Evolutionary conservation across 257 asterid species (phyloP).

Genomic region (Misopates orontium): DNA sequence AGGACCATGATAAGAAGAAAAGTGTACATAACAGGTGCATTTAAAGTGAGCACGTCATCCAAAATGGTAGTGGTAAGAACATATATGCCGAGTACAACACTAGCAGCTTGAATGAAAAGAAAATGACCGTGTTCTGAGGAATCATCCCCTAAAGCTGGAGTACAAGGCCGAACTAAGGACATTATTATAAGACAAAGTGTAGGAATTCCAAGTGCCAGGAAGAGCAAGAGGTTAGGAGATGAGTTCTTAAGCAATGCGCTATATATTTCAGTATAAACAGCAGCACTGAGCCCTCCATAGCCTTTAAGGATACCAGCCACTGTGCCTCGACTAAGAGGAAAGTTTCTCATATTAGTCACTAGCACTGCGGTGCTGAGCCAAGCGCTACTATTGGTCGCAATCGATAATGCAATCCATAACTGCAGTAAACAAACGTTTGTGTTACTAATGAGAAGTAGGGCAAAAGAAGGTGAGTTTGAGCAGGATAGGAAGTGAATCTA

Average conservation of each 20-base stretch:
- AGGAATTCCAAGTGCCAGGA: constrained; percentile 63
- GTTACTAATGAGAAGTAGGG: neutral
- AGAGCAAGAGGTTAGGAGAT: constrained; percentile 50
- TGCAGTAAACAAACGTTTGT: constrained; percentile 33
- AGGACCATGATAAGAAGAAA: constrained; percentile 51
- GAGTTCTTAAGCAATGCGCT: constrained; percentile 50
- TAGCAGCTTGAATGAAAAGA: constrained; percentile 58
- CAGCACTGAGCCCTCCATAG: constrained; percentile 67
- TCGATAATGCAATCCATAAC: constrained; percentile 64
- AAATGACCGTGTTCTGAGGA: constrained; percentile 55
- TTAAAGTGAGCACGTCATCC: constrained; percentile 36
- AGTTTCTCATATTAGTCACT: constrained; percentile 78
- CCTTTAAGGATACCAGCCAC: constrained; percentile 80
- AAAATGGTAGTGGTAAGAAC: constrained; percentile 57
- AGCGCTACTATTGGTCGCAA: constrained; percentile 64
- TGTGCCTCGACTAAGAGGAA: constrained; percentile 67
- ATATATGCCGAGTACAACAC: constrained; percentile 56
- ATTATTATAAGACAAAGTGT: constrained; percentile 50
- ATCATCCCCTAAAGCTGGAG: constrained; percentile 63
- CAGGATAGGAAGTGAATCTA: constrained; percentile 6
- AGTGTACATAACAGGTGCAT: constrained; percentile 34
- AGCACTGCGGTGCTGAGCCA: constrained; percentile 75
- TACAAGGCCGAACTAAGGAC: constrained; percentile 61
- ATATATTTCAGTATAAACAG: constrained; percentile 65
- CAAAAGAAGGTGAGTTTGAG: neutral